Evolutionary conservation across 2,329 filamentous ascomycete genomes (phyloP).

Genomic region (Paramyrothecium sp.): DNA sequence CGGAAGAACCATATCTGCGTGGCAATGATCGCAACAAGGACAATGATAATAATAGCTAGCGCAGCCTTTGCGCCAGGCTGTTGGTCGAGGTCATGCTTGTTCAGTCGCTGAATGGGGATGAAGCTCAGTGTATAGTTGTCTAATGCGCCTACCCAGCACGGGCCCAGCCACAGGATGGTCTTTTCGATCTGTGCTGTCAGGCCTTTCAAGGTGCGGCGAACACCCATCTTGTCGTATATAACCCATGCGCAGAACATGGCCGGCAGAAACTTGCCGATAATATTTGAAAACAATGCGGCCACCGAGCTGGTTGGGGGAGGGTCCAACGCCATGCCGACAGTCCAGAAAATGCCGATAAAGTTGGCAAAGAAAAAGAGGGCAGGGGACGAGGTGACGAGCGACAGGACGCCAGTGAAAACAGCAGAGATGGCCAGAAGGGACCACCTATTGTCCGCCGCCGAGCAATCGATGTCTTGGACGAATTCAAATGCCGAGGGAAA

Average conservation of each 20-base stretch:
- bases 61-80: constrained; percentile 88
- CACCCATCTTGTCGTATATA: constrained; percentile 79
- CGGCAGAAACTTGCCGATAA: constrained; percentile 80
- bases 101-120: constrained; percentile 92
- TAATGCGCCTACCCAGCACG: constrained; percentile 85
- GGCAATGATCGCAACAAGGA: constrained; percentile 65
- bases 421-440: constrained; percentile 77
- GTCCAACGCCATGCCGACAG: constrained; percentile 87
- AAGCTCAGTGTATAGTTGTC: constrained; percentile 95
- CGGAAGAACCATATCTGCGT: constrained; percentile 85
- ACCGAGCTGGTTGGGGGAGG: constrained; percentile 69
- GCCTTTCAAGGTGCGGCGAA: constrained; percentile 67
- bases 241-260: constrained; percentile 86
- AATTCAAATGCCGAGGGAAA: constrained; percentile 90
- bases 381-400: constrained; percentile 77
- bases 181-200: constrained; percentile 86
- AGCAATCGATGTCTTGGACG: constrained; percentile 60
- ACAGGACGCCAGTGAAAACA: constrained; percentile 73
- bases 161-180: constrained; percentile 84
- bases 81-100: constrained; percentile 79
- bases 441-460: constrained; percentile 80
- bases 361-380: constrained; percentile 80
- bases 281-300: constrained; percentile 70
- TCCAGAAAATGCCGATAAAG: constrained; percentile 83
- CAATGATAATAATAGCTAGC: constrained; percentile 72